phyloP scores from a whole-genome alignment of 805 yeast species.

The Candida incommunis region DNA sequence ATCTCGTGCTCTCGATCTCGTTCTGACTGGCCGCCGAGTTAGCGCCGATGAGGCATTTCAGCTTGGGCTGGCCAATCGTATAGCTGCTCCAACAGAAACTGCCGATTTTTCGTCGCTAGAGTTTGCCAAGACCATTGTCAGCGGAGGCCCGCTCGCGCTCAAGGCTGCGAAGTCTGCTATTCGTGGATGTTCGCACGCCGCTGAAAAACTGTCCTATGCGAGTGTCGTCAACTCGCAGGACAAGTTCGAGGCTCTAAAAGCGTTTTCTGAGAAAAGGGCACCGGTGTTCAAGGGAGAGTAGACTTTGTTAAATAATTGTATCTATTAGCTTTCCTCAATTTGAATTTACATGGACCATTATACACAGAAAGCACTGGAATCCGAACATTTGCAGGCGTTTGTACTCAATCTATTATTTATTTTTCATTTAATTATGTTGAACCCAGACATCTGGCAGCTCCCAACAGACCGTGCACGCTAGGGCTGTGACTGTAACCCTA shows the following conservation, averaged over 20 bases:
- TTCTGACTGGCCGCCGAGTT: constrained; percentile 26
- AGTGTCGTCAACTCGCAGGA: constrained; percentile 18
- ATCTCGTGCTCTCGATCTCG: constrained; percentile 26
- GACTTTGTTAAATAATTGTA: background rate
- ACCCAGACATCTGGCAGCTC: too few species aligned
- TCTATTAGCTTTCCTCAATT: too few species aligned
- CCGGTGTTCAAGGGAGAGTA: constrained; percentile 18
- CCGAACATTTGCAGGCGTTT: too few species aligned
- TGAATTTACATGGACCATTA: too few species aligned
- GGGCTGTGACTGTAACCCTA: too few species aligned
- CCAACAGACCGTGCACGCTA: too few species aligned
- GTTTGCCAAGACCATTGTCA: constrained; percentile 14
- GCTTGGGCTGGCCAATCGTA: constrained; percentile 24
- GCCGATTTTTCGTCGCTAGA: constrained; percentile 14
- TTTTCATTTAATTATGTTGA: too few species aligned
- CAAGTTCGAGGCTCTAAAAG: constrained; percentile 25
- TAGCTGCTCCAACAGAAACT: constrained; percentile 7
- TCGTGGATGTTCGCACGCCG: constrained; percentile 12
- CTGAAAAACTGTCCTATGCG: constrained; percentile 15
- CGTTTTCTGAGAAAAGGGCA: constrained; percentile 24
- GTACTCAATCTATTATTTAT: too few species aligned
- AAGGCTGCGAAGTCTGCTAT: constrained; percentile 18
- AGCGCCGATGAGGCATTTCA: constrained; percentile 23
- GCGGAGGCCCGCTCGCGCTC: constrained; percentile 18
- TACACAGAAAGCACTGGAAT: too few species aligned